Percentiles rank a stretch among this genome's conserved stretches.
Conservation (phyloP, 805 yeast species). For the Maudiozyma serrabonitensis region DNA sequence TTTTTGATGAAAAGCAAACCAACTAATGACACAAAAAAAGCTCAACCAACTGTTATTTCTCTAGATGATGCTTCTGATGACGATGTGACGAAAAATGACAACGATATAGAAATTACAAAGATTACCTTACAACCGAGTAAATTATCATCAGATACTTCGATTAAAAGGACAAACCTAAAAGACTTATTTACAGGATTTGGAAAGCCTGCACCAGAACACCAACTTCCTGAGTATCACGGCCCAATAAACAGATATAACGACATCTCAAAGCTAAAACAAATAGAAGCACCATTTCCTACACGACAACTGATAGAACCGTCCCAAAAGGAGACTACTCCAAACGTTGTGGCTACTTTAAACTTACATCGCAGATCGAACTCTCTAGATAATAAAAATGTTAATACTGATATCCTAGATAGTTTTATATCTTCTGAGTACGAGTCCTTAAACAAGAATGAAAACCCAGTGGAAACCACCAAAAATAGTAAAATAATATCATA, state of each 20-base stretch:
- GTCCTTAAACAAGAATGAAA: too few relatives aligned
- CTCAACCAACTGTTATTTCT: constrained; percentile 6
- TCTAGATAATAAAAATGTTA: not conserved
- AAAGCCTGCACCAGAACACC: not conserved
- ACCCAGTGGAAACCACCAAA: not conserved
- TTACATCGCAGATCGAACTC: not conserved
- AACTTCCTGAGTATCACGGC: not conserved
- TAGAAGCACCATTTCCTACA: constrained; percentile 17
- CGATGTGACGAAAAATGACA: not conserved
- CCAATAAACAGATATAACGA: constrained; percentile 10
- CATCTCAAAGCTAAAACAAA: constrained; percentile 10
- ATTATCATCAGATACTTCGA: constrained; percentile 9
- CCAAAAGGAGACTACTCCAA: not conserved
- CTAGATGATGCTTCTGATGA: constrained; percentile 8
- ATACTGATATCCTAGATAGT: too few relatives aligned
- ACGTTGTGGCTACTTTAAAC: not conserved
- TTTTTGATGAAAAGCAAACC: constrained; percentile 11
- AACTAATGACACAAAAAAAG: constrained; percentile 1
- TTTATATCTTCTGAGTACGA: too few relatives aligned
- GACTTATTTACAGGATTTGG: constrained; percentile 14
- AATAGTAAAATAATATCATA: not conserved
- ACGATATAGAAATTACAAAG: constrained; percentile 2
- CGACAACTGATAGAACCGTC: constrained; percentile 9
- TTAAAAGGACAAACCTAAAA: constrained; percentile 18
- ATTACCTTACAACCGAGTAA: constrained; percentile 5